Evolutionary conservation across 2,329 filamentous ascomycete species (phyloP).

Genomic region (Penicillium sp.): DNA sequence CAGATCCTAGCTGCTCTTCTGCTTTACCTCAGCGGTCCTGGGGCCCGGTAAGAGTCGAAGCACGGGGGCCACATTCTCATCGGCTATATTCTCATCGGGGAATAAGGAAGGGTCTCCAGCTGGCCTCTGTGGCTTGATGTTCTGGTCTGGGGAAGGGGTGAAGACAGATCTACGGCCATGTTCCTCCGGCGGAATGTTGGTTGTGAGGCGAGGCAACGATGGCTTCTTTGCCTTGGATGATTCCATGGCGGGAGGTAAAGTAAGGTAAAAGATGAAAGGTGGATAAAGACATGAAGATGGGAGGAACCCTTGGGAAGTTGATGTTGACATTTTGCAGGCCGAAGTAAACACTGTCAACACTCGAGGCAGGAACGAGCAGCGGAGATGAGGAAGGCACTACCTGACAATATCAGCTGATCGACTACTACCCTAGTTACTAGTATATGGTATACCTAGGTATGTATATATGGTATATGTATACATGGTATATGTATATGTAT

Average conservation of each 20-base stretch:
- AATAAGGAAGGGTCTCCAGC: conserved; percentile 29
- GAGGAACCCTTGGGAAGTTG: not conserved
- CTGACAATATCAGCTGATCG: too few relatives aligned
- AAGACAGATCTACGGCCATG: not conserved
- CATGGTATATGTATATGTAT: too few relatives aligned
- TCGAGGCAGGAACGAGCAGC: not conserved
- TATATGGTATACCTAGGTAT: too few relatives aligned
- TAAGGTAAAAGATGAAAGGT: not conserved
- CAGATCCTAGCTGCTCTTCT: conserved; percentile 19
- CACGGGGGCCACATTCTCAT: conserved; percentile 24
- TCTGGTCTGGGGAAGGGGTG: not conserved
- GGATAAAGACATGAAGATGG: not conserved
- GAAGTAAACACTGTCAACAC: not conserved
- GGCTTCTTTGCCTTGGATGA: conserved; percentile 13
- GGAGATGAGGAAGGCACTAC: not conserved
- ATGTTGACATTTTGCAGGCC: not conserved
- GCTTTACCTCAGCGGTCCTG: conserved; percentile 14
- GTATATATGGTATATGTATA: too few relatives aligned
- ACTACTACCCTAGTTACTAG: too few relatives aligned
- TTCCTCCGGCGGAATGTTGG: conserved; percentile 14
- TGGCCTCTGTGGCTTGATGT: conserved; percentile 20
- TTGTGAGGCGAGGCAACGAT: conserved; percentile 23
- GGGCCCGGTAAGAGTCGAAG: conserved; percentile 17
- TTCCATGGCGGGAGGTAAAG: conserved; percentile 12
- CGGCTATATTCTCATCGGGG: conserved; percentile 31